Conservation (phyloP, 2,329 filamentous ascomycete genomes). For the Chalaropsis thielavioides region DNA sequence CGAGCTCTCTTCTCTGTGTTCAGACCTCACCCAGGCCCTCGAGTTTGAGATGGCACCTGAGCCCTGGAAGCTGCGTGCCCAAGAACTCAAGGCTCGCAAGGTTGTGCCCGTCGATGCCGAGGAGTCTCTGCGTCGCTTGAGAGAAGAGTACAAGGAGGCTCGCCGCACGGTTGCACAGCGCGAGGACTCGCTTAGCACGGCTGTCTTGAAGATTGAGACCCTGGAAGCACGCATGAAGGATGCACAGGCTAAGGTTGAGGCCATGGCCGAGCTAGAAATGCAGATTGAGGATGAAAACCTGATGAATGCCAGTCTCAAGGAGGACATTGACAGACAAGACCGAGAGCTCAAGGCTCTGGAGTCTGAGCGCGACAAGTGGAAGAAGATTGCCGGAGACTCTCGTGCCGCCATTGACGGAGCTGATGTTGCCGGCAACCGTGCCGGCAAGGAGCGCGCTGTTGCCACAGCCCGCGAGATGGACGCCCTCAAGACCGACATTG, state of each 20-base stretch:
- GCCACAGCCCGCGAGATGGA: constrained; percentile 61
- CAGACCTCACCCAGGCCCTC: constrained; percentile 55
- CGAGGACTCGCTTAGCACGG: constrained; percentile 73
- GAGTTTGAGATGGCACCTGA: constrained; percentile 64
- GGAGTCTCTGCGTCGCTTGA: constrained; percentile 66
- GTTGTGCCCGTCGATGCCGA: constrained; percentile 68
- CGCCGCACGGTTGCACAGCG: constrained; percentile 56
- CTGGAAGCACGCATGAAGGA: constrained; percentile 79
- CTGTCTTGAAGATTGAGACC: constrained; percentile 84
- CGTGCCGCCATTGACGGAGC: constrained; percentile 38
- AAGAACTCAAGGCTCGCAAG: constrained; percentile 71
- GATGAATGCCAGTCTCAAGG: constrained; percentile 39
- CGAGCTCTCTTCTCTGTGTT: constrained; percentile 55
- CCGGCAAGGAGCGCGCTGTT: constrained; percentile 51
- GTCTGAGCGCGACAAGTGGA: constrained; percentile 54
- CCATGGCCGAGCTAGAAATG: constrained; percentile 50
- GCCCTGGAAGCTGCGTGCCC: constrained; percentile 72
- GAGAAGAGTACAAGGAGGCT: constrained; percentile 65
- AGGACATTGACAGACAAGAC: constrained; percentile 52
- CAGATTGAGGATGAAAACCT: constrained; percentile 40
- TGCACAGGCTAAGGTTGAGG: constrained; percentile 59
- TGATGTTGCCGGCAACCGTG: constrained; percentile 33
- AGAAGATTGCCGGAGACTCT: constrained; percentile 52
- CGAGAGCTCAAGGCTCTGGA: constrained; percentile 51
- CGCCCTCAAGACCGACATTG: constrained; percentile 53